Evolutionary conservation across 352 stramenopile species (phyloP).

Genomic region (Phytophthora macrochlamydospora): DNA sequence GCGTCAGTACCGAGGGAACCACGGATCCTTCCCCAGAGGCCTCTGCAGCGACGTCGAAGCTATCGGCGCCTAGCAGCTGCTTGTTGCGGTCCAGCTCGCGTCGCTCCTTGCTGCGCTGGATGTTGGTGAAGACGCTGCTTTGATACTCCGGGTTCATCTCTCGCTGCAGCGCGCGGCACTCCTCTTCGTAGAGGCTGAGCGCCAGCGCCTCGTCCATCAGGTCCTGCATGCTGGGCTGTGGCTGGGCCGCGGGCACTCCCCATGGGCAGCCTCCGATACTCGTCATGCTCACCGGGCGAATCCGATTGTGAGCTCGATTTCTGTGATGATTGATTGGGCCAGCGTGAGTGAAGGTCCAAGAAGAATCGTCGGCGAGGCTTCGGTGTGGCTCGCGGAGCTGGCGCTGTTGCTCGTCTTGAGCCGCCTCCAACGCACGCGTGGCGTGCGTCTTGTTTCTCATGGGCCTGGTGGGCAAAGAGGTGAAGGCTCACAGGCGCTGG

Average conservation of each 20-base stretch:
- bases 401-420: no score
- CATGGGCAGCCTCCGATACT: constrained; percentile 39
- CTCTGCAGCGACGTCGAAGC: constrained; percentile 26
- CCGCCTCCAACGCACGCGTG: no score
- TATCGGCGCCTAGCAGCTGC: constrained; percentile 50
- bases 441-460: no score
- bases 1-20: constrained; percentile 24
- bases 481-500: no score
- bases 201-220: constrained; percentile 79
- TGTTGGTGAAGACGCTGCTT: constrained; percentile 42
- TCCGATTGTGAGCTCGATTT: no score
- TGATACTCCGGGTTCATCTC: constrained; percentile 47
- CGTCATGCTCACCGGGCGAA: background rate
- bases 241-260: constrained; percentile 15
- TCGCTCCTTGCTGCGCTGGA: constrained; percentile 39
- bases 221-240: constrained; percentile 53
- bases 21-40: constrained; percentile 17
- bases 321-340: no score
- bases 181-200: constrained; percentile 65
- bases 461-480: no score
- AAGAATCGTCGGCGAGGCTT: no score
- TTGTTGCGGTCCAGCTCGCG: constrained; percentile 36
- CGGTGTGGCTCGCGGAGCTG: no score
- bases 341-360: no score
- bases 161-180: constrained; percentile 43